These are phyloP conservation scores for Manihot esculenta DNA, from an alignment of 441 rosid genomes.

Conservation along the genomic window DNA sequence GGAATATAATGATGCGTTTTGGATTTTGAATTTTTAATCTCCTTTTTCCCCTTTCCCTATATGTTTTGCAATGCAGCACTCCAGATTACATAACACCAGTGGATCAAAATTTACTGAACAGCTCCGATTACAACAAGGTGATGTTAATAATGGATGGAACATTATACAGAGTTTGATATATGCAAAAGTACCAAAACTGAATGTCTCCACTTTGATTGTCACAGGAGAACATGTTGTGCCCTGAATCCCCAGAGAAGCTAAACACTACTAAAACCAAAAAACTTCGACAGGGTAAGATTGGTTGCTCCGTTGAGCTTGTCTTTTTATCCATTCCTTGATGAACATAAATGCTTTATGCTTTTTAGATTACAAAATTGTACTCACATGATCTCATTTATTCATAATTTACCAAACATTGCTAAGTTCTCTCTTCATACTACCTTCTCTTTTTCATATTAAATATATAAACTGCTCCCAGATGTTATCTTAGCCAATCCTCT, in stretches of 20 bases:
- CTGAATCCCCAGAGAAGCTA: constrained; percentile 74
- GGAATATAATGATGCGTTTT: too few species aligned
- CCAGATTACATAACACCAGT: constrained; percentile 94
- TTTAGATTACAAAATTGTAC: background rate
- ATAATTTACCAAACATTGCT: background rate
- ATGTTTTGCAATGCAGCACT: constrained; percentile 49
- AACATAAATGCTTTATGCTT: background rate
- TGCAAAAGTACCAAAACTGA: constrained; percentile 4
- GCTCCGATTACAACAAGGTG: constrained; percentile 60
- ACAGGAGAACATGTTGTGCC: constrained; percentile 77
- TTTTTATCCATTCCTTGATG: background rate
- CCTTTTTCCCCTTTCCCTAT: background rate
- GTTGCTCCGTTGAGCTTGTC: background rate
- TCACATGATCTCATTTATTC: background rate
- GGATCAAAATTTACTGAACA: constrained; percentile 54
- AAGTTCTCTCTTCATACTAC: background rate
- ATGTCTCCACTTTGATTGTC: background rate
- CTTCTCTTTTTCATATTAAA: constrained; percentile 9
- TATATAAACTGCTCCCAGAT: constrained; percentile 32
- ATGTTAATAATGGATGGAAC: constrained; percentile 3
- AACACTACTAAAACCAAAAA: constrained; percentile 56
- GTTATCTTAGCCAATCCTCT: constrained; percentile 35
- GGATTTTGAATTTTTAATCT: background rate
- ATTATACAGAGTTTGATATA: background rate
- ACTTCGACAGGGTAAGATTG: constrained; percentile 49